phyloP scores from a whole-genome alignment of 768 basidiomycete species.

The Hortiboletus campestris region DNA sequence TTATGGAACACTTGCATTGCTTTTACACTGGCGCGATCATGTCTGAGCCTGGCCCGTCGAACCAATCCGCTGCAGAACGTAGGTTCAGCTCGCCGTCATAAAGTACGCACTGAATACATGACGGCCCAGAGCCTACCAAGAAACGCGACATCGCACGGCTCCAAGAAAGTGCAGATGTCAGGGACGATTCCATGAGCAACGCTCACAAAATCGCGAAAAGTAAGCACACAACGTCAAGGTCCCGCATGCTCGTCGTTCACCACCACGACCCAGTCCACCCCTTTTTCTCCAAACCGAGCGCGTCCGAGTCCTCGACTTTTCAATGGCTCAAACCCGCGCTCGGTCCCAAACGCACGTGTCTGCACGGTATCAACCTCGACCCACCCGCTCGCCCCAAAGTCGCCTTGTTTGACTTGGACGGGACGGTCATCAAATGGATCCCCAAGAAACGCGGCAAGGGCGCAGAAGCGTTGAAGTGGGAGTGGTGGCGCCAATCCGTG shows the following conservation, averaged over 20 bases:
- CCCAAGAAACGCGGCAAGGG: conserved; percentile 34
- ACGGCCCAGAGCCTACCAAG: conserved; percentile 1
- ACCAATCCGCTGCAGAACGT: neutral
- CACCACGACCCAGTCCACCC: conserved; percentile 37
- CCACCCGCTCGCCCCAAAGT: conserved; percentile 49
- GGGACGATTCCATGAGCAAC: conserved; percentile 14
- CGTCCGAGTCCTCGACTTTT: conserved; percentile 16
- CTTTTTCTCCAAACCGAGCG: conserved; percentile 36
- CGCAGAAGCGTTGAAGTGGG: conserved; percentile 36
- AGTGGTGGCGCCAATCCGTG: conserved; percentile 72
- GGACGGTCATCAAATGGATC: conserved; percentile 68
- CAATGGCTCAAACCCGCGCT: conserved; percentile 36
- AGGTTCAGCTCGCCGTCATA: conserved; percentile 4
- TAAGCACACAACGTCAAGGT: conserved; percentile 11
- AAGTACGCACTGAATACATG: neutral
- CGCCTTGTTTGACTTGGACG: conserved; percentile 85
- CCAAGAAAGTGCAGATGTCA: conserved; percentile 9
- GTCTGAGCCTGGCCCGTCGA: conserved; percentile 16
- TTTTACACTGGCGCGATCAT: neutral
- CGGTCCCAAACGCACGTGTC: conserved; percentile 36
- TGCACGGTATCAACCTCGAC: conserved; percentile 33
- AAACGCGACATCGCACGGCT: conserved; percentile 22
- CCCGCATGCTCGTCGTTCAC: neutral
- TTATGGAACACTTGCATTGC: conserved; percentile 7
- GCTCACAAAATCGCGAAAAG: conserved; percentile 27